Evolutionary conservation across 1,284 basidiomycete species (phyloP), one percentile per base, ranked within the genome.

Genomic region (Agroathelia rolfsii): DNA sequence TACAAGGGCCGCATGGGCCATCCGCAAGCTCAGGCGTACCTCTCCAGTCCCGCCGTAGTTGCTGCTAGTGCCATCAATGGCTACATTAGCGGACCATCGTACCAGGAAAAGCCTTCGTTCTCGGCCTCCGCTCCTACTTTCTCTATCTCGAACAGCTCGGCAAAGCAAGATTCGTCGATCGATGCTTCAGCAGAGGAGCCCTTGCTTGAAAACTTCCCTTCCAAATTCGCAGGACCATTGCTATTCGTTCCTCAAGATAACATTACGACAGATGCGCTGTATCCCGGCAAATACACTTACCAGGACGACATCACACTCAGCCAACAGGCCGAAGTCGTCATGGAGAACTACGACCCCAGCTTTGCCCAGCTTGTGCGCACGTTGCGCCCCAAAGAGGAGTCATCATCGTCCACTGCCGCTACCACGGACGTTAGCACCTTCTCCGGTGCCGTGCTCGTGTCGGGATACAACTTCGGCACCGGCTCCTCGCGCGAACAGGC

Each of bases 201-300:
- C 2, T 64, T 92, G 16, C 63, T 89, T 15, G 62, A 75, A 3
- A 79, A 77, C 1, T 95, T 99, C 71, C 94, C 95, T 0, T 55
- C 73, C 6, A 58, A 64, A 20, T 97, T 99, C 58, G 57, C 71
- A 2, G 95, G 95, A 0, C 77, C 82, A 0, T 61, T 97, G 6
- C 65, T 97, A 30, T 99, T 97, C 50, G 76, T 81, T 0, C 94
- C 95, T 0, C 92, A 97, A 52, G 94, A 98, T 58, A 99, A 99
- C 55, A 59, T 99, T 37, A 98, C 94, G 55, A 99, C 94, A 1
- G 94, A 99, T 51, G 95, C 88, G 4, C 90, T 99, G 52, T 99
- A 99, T 62, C 95, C 94, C 0, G 95, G 94, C 21, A 99, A 97
- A 59, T 99, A 99, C 60, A 99, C 95, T 0, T 98, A 99, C 59